These are phyloP conservation scores for Fistulinella prunicolor DNA, from an alignment of 768 basidiomycete genomes.

Conservation along the genomic window DNA sequence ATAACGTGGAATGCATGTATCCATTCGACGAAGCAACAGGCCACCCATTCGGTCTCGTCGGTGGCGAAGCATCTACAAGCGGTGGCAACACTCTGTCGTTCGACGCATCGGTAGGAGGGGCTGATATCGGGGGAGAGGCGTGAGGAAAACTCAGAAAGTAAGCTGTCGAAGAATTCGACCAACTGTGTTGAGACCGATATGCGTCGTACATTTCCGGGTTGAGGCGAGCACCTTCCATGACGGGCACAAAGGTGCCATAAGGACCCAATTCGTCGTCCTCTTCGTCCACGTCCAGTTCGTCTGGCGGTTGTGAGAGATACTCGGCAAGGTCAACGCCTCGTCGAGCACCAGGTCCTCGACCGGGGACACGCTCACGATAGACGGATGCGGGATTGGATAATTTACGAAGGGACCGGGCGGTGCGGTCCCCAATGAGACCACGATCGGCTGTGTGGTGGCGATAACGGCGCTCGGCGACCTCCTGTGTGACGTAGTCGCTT, in stretches of 20 bases:
- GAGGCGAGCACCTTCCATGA: slow-evolving; percentile 52
- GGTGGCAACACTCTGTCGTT: slow-evolving; percentile 29
- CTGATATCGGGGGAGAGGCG: slow-evolving; percentile 26
- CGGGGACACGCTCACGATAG: slow-evolving; percentile 46
- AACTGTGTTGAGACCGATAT: slow-evolving; percentile 40
- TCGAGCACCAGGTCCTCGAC: slow-evolving; percentile 34
- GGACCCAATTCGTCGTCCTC: slow-evolving; percentile 63
- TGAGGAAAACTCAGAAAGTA: slow-evolving; percentile 22
- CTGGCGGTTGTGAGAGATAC: slow-evolving; percentile 50
- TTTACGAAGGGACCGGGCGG: slow-evolving; percentile 57
- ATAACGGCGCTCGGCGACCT: slow-evolving; percentile 69
- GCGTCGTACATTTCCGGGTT: slow-evolving; percentile 67
- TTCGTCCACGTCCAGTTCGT: slow-evolving; percentile 59
- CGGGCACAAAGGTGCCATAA: slow-evolving; percentile 34
- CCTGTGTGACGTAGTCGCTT: slow-evolving; percentile 40
- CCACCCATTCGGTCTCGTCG: slow-evolving; percentile 21
- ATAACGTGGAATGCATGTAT: slow-evolving; percentile 34
- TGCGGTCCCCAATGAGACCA: slow-evolving; percentile 61
- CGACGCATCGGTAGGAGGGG: slow-evolving; percentile 23
- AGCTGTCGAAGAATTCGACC: slow-evolving; percentile 29
- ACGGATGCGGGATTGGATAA: slow-evolving; percentile 53
- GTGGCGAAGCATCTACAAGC: slow-evolving; percentile 26
- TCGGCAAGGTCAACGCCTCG: slow-evolving; percentile 44
- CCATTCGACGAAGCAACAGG: slow-evolving; percentile 24
- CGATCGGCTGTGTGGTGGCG: slow-evolving; percentile 53